A percentile compares a stretch with the other conserved stretches of the same genome.
These are phyloP conservation scores for Canariomyces notabilis DNA, from an alignment of 2,329 filamentous ascomycete species.

Conservation along the genomic window DNA sequence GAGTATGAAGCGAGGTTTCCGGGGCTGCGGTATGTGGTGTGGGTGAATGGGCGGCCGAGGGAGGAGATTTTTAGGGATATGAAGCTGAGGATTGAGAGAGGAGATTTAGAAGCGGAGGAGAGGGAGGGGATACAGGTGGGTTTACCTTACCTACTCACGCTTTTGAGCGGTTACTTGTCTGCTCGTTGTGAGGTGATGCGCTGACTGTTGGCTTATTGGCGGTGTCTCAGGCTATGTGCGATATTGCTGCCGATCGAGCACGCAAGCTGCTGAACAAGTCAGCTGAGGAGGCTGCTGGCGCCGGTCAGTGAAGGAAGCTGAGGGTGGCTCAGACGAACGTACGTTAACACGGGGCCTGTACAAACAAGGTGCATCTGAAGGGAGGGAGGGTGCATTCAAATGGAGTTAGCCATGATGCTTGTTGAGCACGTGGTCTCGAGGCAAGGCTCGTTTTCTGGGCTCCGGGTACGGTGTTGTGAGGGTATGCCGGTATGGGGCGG, in stretches of 20 bases:
- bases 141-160: conserved; percentile 4
- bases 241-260: conserved; percentile 79
- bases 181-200: conserved; percentile 18
- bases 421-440: too few relatives aligned
- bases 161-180: conserved; percentile 3
- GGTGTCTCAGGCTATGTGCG: conserved; percentile 72
- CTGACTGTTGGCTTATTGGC: neutral
- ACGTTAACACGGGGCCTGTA: too few relatives aligned
- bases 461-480: too few relatives aligned
- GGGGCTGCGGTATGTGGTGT: conserved; percentile 82
- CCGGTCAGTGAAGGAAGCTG: neutral
- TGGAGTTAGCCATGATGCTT: too few relatives aligned
- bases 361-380: too few relatives aligned
- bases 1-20: conserved; percentile 80
- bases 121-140: conserved; percentile 68
- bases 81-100: conserved; percentile 64
- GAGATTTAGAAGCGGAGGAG: conserved; percentile 63
- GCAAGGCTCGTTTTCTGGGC: too few relatives aligned
- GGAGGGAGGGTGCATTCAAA: too few relatives aligned
- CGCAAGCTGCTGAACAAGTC: conserved; percentile 47
- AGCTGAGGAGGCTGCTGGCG: conserved; percentile 1
- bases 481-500: too few relatives aligned
- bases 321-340: too few relatives aligned
- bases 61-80: conserved; percentile 78
- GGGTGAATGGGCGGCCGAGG: conserved; percentile 77